A percentile compares a stretch with the other conserved stretches of the same genome.
Conservation (phyloP, 2,329 filamentous ascomycete genomes). For the Cladosporium sp. region DNA sequence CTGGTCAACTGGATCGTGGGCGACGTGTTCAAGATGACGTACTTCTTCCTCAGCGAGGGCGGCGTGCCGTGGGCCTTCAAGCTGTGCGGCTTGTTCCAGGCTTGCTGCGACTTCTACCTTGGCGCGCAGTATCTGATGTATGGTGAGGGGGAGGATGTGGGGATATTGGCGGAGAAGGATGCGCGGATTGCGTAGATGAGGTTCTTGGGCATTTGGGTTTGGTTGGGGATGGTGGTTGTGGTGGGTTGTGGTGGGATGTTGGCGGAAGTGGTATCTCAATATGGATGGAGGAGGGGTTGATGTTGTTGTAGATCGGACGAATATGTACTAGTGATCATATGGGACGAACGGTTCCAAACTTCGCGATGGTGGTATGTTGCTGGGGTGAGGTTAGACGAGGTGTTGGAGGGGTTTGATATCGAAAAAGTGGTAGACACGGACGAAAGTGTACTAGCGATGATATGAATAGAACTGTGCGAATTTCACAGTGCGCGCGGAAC, state of each 20-base stretch:
- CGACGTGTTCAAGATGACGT: constrained; percentile 78
- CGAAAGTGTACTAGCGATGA: background rate
- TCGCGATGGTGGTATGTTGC: background rate
- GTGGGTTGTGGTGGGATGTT: background rate
- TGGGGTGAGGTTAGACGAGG: background rate
- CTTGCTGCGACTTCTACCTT: constrained; percentile 71
- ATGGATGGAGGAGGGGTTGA: background rate
- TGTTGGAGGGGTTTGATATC: background rate
- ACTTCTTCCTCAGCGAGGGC: constrained; percentile 73
- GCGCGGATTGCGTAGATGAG: constrained; percentile 30
- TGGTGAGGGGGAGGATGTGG: constrained; percentile 52
- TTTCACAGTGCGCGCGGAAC: background rate
- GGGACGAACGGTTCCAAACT: background rate
- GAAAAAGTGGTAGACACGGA: background rate
- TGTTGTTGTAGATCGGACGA: background rate
- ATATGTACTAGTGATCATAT: background rate
- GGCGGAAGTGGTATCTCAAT: background rate
- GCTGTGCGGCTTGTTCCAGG: constrained; percentile 79
- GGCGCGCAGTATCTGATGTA: constrained; percentile 75
- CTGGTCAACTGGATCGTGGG: constrained; percentile 77
- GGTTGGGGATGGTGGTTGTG: constrained; percentile 10
- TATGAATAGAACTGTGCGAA: background rate
- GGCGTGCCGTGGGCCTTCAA: constrained; percentile 77
- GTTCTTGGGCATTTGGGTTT: background rate
- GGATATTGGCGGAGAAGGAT: constrained; percentile 29